A percentile compares a stretch with the other conserved stretches of the same genome.
Evolutionary conservation across 345 rosid species (phyloP).

Genomic region (Durio zibethinus): DNA sequence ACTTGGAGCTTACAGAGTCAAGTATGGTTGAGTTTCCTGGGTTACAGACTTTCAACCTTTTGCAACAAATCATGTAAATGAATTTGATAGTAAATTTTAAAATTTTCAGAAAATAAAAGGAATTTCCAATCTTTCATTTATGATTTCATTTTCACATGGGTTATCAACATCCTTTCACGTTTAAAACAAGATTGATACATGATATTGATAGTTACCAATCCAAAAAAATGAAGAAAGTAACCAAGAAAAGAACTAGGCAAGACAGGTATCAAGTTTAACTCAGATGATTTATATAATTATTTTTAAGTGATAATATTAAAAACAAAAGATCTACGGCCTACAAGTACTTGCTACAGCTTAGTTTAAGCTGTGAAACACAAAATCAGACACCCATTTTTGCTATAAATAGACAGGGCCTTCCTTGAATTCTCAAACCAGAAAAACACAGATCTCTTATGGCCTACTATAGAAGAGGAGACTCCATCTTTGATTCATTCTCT

Average conservation of each 20-base stretch:
- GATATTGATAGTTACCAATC: background rate
- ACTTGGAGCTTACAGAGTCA: background rate
- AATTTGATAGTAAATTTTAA: too few relatives aligned
- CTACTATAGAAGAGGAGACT: constrained; percentile 42
- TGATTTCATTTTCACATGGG: background rate
- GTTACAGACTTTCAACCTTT: background rate
- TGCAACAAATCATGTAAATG: background rate
- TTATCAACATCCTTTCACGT: background rate
- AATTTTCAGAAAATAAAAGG: background rate
- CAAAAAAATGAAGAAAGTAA: background rate
- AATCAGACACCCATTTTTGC: background rate
- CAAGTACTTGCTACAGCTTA: background rate
- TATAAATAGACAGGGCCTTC: constrained; percentile 9
- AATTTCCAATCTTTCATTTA: background rate
- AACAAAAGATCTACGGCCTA: constrained; percentile 3
- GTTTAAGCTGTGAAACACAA: background rate
- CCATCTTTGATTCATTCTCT: constrained; percentile 63
- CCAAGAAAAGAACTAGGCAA: too few relatives aligned
- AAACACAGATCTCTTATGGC: constrained; percentile 18
- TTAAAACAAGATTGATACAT: background rate
- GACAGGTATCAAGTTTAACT: too few relatives aligned
- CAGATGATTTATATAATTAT: too few relatives aligned
- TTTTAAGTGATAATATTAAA: too few relatives aligned
- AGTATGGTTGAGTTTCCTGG: background rate
- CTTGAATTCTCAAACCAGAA: background rate